Evolutionary conservation across 768 basidiomycete species (phyloP).

Genomic region (Crepidotus variabilis): DNA sequence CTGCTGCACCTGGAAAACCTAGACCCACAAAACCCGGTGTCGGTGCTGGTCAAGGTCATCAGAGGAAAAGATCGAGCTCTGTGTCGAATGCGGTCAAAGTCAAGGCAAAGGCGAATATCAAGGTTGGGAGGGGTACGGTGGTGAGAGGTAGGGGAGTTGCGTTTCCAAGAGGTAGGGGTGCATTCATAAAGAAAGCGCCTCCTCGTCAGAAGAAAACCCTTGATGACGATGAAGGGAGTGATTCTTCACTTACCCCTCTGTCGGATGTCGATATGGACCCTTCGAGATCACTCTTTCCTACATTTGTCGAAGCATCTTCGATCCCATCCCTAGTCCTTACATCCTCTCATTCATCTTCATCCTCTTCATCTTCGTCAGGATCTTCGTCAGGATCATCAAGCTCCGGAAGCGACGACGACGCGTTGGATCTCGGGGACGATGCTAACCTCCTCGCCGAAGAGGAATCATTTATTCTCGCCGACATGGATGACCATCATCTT

Average conservation of each 20-base stretch:
- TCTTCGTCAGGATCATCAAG: slow-evolving; percentile 49
- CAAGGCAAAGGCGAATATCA: neutral
- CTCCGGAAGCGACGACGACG: slow-evolving; percentile 26
- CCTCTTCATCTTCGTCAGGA: slow-evolving; percentile 39
- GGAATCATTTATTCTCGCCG: slow-evolving; percentile 52
- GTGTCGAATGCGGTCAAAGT: neutral
- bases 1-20: too few relatives aligned
- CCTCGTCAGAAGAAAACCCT: slow-evolving; percentile 12
- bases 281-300: slow-evolving; percentile 45
- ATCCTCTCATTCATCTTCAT: slow-evolving; percentile 29
- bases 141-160: neutral
- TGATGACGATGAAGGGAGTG: slow-evolving; percentile 23
- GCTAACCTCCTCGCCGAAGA: slow-evolving; percentile 60
- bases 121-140: neutral
- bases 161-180: neutral
- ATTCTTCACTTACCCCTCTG: slow-evolving; percentile 29
- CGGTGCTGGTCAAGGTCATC: too few relatives aligned
- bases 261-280: slow-evolving; percentile 32
- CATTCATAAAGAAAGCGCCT: neutral
- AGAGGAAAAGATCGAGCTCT: too few relatives aligned
- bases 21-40: too few relatives aligned
- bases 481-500: slow-evolving; percentile 15
- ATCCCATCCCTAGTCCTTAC: slow-evolving; percentile 28
- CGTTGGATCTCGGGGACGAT: slow-evolving; percentile 41
- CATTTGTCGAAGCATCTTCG: slow-evolving; percentile 63